Conservation (phyloP, 768 basidiomycete genomes). For the Lactarius trivialis region DNA sequence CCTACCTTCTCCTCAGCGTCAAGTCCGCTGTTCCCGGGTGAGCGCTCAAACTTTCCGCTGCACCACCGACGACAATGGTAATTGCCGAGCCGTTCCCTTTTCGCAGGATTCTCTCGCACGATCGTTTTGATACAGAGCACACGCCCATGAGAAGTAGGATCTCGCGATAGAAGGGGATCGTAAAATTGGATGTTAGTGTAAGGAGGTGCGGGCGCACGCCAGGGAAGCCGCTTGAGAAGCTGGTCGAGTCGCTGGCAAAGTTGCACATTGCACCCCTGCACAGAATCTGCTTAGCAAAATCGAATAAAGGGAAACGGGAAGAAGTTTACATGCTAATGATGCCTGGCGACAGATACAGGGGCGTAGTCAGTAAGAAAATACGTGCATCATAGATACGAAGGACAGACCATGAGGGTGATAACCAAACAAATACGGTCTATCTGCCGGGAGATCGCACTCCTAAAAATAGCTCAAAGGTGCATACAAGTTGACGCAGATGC, state of each 20-base stretch:
- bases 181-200: constrained; percentile 85
- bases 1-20: constrained; percentile 66
- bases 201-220: constrained; percentile 91
- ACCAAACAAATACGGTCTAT: constrained; percentile 93
- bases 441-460: constrained; percentile 88
- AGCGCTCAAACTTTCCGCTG: constrained; percentile 89
- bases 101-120: constrained; percentile 81
- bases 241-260: constrained; percentile 96
- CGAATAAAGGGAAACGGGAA: background rate
- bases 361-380: background rate
- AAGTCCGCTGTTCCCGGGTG: constrained; percentile 95
- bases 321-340: constrained; percentile 91
- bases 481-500: background rate
- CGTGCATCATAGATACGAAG: background rate
- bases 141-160: constrained; percentile 81
- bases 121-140: constrained; percentile 84
- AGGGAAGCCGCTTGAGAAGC: constrained; percentile 85
- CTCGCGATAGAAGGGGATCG: constrained; percentile 90
- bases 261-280: constrained; percentile 87
- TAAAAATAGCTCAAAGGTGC: constrained; percentile 27
- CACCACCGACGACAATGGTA: constrained; percentile 94
- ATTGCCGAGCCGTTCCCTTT: constrained; percentile 50
- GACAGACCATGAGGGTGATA: constrained; percentile 92
- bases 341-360: constrained; percentile 38
- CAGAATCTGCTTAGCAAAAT: background rate